These are phyloP conservation scores for Aspergillus hancockii DNA, from an alignment of 495 filamentous ascomycete species.

Conservation along the genomic window DNA sequence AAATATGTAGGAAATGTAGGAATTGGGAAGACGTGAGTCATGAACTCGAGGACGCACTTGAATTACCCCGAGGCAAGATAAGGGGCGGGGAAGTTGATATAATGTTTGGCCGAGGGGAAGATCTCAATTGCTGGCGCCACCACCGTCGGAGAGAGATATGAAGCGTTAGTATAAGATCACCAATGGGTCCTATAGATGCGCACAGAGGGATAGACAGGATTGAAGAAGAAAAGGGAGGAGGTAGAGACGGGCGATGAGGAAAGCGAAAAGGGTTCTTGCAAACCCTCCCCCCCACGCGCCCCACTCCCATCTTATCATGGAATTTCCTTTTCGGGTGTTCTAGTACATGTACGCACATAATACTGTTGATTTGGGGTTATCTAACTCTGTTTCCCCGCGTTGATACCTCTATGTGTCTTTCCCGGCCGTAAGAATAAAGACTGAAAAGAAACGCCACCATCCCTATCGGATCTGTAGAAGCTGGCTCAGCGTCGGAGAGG, in stretches of 20 bases:
- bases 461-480: too few species aligned
- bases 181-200: neutral
- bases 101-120: constrained; percentile 2
- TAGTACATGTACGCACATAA: too few species aligned
- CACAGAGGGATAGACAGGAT: neutral
- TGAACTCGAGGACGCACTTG: neutral
- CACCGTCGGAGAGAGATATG: neutral
- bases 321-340: neutral
- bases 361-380: too few species aligned
- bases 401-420: too few species aligned
- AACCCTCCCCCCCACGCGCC: neutral
- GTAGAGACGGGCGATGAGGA: neutral
- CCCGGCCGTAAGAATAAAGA: too few species aligned
- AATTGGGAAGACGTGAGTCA: neutral
- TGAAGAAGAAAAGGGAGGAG: neutral
- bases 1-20: neutral
- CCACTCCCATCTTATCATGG: constrained; percentile 6
- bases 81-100: constrained; percentile 9
- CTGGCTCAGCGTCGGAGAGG: too few species aligned
- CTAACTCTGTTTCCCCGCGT: too few species aligned
- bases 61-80: constrained; percentile 8
- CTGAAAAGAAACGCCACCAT: too few species aligned
- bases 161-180: neutral
- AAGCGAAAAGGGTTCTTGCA: neutral
- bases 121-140: neutral